Percentiles rank a stretch among this genome's conserved stretches.
phyloP scores from a whole-genome alignment of 768 basidiomycete genomes.

The Russula foetens region DNA sequence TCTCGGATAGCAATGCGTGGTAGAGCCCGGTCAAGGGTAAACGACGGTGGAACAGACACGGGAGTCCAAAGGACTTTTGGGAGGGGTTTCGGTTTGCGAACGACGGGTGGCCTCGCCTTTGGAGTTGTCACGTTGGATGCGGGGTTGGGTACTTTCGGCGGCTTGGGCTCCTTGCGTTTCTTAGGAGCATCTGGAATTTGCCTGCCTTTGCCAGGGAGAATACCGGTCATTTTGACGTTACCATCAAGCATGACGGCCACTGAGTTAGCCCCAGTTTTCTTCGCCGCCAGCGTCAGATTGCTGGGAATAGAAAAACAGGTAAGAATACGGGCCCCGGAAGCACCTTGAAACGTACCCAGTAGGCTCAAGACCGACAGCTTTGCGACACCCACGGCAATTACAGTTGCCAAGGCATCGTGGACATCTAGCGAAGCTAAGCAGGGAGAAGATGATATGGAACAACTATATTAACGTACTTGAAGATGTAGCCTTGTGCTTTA shows the following conservation, averaged over 20 bases:
- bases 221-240: slow-evolving; percentile 28
- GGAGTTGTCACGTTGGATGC: slow-evolving; percentile 6
- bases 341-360: slow-evolving; percentile 42
- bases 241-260: slow-evolving; percentile 31
- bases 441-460: slow-evolving; percentile 15
- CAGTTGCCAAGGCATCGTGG: slow-evolving; percentile 60
- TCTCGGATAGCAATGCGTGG: slow-evolving; percentile 67
- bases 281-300: slow-evolving; percentile 32
- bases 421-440: slow-evolving; percentile 38
- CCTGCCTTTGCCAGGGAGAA: slow-evolving; percentile 24
- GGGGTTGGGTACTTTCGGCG: slow-evolving; percentile 16
- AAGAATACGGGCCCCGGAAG: not conserved
- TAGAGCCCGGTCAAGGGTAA: slow-evolving; percentile 42
- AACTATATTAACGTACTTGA: slow-evolving; percentile 36
- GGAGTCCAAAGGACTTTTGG: slow-evolving; percentile 48
- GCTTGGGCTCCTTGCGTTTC: slow-evolving; percentile 20
- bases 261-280: slow-evolving; percentile 32
- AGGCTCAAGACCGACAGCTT: slow-evolving; percentile 50
- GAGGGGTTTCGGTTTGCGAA: slow-evolving; percentile 26
- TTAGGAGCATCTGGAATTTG: slow-evolving; percentile 17
- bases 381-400: slow-evolving; percentile 60
- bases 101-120: slow-evolving; percentile 14
- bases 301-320: slow-evolving; percentile 21
- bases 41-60: slow-evolving; percentile 32
- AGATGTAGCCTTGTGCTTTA: slow-evolving; percentile 34